Conservation (phyloP, 495 filamentous ascomycete species). For the Staphylotrichum longicolle region DNA sequence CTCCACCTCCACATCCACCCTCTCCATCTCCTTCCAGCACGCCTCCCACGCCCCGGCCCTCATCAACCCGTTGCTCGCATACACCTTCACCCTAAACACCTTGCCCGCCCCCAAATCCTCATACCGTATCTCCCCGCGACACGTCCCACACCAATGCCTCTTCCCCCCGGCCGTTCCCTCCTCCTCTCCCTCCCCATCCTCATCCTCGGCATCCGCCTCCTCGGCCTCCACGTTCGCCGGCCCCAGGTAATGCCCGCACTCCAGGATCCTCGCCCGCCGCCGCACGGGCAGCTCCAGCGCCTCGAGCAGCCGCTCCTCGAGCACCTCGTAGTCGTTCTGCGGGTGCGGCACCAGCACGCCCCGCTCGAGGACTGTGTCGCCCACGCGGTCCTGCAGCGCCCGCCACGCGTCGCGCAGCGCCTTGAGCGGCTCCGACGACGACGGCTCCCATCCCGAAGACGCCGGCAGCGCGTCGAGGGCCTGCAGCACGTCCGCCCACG, state of each 20-base stretch:
- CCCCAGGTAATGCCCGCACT: constrained; percentile 74
- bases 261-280: constrained; percentile 63
- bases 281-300: constrained; percentile 70
- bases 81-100: constrained; percentile 84
- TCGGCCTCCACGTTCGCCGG: constrained; percentile 41
- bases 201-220: constrained; percentile 51
- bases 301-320: constrained; percentile 90
- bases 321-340: constrained; percentile 81
- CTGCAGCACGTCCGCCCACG: constrained; percentile 60
- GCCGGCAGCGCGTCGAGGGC: constrained; percentile 30
- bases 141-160: constrained; percentile 61
- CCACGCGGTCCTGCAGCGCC: constrained; percentile 69
- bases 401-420: constrained; percentile 69
- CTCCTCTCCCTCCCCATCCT: constrained; percentile 33
- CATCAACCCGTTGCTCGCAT: constrained; percentile 92
- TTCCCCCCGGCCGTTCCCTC: constrained; percentile 40
- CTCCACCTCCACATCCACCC: constrained; percentile 88
- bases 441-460: too few relatives aligned
- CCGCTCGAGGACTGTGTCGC: constrained; percentile 75
- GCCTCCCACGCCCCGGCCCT: constrained; percentile 86
- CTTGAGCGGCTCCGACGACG: constrained; percentile 53
- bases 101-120: constrained; percentile 46
- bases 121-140: constrained; percentile 51
- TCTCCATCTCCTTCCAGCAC: constrained; percentile 96
- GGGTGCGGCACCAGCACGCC: constrained; percentile 88